phyloP scores from a whole-genome alignment of 1,139 yeast genomes.

The Magnusiomyces tetraspermus region DNA sequence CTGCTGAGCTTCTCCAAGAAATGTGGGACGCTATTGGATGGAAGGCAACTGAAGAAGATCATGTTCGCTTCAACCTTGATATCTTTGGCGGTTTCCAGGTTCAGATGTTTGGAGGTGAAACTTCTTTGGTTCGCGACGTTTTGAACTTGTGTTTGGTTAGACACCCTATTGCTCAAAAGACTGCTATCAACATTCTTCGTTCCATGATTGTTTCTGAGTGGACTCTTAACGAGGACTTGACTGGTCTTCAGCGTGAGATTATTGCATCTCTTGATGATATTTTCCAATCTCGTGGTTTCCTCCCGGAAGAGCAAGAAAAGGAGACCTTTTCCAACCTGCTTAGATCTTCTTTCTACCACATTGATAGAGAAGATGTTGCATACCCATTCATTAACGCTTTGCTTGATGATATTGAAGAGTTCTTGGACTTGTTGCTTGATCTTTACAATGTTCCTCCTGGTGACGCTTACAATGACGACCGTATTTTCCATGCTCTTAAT shows the following conservation, averaged over 20 bases:
- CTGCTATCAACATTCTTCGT: constrained; percentile 65
- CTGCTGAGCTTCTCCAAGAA: constrained; percentile 46
- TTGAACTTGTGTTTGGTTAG: constrained; percentile 63
- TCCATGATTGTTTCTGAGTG: constrained; percentile 60
- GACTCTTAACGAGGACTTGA: constrained; percentile 47
- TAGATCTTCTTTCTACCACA: constrained; percentile 39
- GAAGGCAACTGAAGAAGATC: constrained; percentile 54
- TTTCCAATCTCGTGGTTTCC: constrained; percentile 45
- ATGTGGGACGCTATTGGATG: constrained; percentile 72
- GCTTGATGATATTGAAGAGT: constrained; percentile 50
- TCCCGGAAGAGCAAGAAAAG: constrained; percentile 50
- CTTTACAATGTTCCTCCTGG: constrained; percentile 69
- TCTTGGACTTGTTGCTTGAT: constrained; percentile 57
- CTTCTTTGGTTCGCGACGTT: constrained; percentile 54
- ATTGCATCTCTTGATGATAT: constrained; percentile 51
- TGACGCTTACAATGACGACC: constrained; percentile 77
- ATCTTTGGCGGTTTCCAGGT: constrained; percentile 67
- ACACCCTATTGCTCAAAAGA: constrained; percentile 51
- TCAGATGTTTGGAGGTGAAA: constrained; percentile 50
- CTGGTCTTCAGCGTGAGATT: constrained; percentile 52
- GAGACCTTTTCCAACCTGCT: constrained; percentile 43
- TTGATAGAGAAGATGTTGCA: constrained; percentile 63
- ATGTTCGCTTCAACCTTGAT: constrained; percentile 50
- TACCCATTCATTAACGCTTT: constrained; percentile 44
- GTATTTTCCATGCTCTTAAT: constrained; percentile 71